Percentiles rank a stretch among this genome's conserved stretches.
Conservation (phyloP, 768 basidiomycete genomes). For the Lanmaoa pseudosensibilis region DNA sequence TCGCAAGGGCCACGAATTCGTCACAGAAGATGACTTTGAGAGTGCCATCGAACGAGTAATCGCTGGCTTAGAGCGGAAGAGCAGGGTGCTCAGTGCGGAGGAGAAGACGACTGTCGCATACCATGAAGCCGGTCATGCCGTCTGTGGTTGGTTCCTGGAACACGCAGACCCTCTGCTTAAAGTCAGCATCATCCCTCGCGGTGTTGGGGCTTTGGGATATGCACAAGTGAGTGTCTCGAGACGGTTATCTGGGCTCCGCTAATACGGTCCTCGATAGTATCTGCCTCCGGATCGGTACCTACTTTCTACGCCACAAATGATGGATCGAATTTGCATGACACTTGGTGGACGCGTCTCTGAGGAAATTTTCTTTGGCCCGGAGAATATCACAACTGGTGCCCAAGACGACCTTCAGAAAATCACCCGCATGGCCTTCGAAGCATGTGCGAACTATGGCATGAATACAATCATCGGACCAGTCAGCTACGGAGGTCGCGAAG, state of each 20-base stretch:
- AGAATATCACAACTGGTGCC: slow-evolving; percentile 95
- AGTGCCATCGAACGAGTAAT: slow-evolving; percentile 98
- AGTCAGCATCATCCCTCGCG: slow-evolving; percentile 97
- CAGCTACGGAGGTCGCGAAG: slow-evolving; percentile 89
- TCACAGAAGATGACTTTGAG: slow-evolving; percentile 88
- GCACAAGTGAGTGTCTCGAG: slow-evolving; percentile 64
- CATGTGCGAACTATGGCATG: slow-evolving; percentile 96
- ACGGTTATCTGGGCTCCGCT: slow-evolving; percentile 6
- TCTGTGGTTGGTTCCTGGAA: slow-evolving; percentile 98
- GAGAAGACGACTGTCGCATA: slow-evolving; percentile 99
- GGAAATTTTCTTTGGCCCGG: slow-evolving; percentile 92
- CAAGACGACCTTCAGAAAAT: slow-evolving; percentile 99
- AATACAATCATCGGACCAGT: slow-evolving; percentile 92
- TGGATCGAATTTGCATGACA: slow-evolving; percentile 97
- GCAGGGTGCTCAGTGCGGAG: slow-evolving; percentile 85
- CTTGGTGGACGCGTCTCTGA: slow-evolving; percentile 97
- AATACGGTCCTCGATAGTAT: slow-evolving; percentile 51
- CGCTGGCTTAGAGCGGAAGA: slow-evolving; percentile 95
- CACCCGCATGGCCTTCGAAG: slow-evolving; percentile 96
- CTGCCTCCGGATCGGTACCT: slow-evolving; percentile 95
- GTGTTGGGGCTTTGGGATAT: slow-evolving; percentile 93
- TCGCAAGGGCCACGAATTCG: slow-evolving; percentile 72
- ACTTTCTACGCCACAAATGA: slow-evolving; percentile 90
- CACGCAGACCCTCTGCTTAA: slow-evolving; percentile 96
- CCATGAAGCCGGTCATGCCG: slow-evolving; percentile 98